Conservation (phyloP, 2,329 filamentous ascomycete genomes). For the Talaromyces amestolkiae region DNA sequence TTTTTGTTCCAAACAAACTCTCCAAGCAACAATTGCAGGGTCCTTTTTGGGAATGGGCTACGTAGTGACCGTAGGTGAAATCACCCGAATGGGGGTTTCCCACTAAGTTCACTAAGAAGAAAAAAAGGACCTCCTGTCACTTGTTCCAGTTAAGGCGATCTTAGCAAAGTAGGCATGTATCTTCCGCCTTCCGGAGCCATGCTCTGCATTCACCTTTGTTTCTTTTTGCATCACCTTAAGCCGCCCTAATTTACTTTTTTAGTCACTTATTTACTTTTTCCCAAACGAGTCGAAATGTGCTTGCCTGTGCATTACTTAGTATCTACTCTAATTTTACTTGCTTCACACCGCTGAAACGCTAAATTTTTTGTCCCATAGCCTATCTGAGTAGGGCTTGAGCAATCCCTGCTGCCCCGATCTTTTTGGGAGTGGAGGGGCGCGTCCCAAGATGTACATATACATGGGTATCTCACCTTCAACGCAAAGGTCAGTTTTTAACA, state of each 20-base stretch:
- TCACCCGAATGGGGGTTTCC: background rate
- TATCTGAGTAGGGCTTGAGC: slow-evolving; percentile 1
- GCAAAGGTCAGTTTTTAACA: background rate
- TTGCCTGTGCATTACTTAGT: background rate
- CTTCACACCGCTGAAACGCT: slow-evolving; percentile 17
- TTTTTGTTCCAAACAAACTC: slow-evolving; percentile 2
- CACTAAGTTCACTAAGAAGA: background rate
- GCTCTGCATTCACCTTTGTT: background rate
- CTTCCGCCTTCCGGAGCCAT: slow-evolving; percentile 3
- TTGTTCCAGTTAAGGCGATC: slow-evolving; percentile 1
- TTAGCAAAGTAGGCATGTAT: background rate
- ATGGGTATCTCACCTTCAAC: background rate
- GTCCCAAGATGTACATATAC: slow-evolving; percentile 11
- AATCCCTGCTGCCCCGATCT: slow-evolving; percentile 1
- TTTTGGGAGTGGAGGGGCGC: slow-evolving; percentile 5
- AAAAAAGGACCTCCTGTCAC: background rate
- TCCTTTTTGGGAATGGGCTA: background rate
- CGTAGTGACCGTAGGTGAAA: background rate
- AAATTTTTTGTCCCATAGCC: background rate
- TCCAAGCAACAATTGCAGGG: background rate
- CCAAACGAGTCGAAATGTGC: background rate
- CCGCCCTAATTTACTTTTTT: background rate
- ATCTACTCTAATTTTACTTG: slow-evolving; percentile 3
- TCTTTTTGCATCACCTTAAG: slow-evolving; percentile 5
- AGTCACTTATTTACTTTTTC: slow-evolving; percentile 1